These are phyloP conservation scores for Coemansia sp. DNA, from an alignment of 192 early-diverging fungal genomes.

Conservation along the genomic window DNA sequence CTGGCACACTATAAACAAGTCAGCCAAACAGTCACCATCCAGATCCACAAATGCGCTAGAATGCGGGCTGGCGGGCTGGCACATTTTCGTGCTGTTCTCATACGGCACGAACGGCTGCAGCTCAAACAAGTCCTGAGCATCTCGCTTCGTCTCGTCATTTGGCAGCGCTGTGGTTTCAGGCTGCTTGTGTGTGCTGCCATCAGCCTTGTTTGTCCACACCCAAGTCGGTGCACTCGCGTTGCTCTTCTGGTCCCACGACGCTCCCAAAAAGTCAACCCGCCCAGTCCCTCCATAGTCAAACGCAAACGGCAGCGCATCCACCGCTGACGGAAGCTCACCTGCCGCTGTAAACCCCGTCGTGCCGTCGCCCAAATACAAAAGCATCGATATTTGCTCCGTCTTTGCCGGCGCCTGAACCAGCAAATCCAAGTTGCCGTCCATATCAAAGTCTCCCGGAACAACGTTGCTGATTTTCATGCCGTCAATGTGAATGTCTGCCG, in stretches of 20 bases:
- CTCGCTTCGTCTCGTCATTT: conserved; percentile 16
- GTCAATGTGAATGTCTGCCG: conserved; percentile 55
- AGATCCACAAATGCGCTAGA: conserved; percentile 92
- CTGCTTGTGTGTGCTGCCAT: conserved; percentile 40
- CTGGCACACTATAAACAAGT: conserved; percentile 75
- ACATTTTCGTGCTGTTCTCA: conserved; percentile 46
- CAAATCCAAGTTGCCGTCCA: conserved; percentile 85
- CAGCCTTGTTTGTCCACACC: conserved; percentile 55
- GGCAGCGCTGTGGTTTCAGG: neutral
- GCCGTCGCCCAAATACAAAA: conserved; percentile 73
- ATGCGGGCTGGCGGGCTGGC: conserved; percentile 74
- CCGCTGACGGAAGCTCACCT: conserved; percentile 17
- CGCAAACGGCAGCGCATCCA: conserved; percentile 32
- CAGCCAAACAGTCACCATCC: conserved; percentile 84
- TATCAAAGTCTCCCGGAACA: conserved; percentile 84
- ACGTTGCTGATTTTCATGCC: conserved; percentile 67
- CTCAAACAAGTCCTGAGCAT: conserved; percentile 8
- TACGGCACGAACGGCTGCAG: conserved; percentile 11
- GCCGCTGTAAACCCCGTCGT: conserved; percentile 60
- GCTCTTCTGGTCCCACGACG: conserved; percentile 18
- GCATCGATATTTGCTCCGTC: conserved; percentile 60
- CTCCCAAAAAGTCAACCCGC: conserved; percentile 16
- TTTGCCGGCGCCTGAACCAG: conserved; percentile 67
- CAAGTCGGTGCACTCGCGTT: conserved; percentile 7
- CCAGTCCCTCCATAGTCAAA: conserved; percentile 37